These are phyloP conservation scores for Thraustotheca clavata DNA, from an alignment of 352 stramenopile species.

Conservation along the genomic window DNA sequence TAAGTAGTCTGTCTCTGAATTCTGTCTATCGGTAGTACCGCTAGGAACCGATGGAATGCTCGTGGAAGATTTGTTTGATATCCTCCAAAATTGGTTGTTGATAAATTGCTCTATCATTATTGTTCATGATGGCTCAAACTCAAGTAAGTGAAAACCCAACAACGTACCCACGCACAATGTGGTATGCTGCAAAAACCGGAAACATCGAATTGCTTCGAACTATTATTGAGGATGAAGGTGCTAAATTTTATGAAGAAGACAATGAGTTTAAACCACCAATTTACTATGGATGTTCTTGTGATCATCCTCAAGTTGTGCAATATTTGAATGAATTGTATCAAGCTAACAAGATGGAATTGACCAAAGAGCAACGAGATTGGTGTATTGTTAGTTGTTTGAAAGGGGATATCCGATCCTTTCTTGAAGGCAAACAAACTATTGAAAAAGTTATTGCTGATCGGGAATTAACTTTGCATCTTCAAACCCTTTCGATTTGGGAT, in stretches of 20 bases:
- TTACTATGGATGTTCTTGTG: slow-evolving; percentile 5
- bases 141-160: no score
- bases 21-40: no score
- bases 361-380: background rate
- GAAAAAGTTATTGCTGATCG: slow-evolving; percentile 2
- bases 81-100: no score
- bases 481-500: background rate
- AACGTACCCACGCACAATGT: background rate
- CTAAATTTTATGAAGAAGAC: background rate
- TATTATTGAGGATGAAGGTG: background rate
- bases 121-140: no score
- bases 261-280: background rate
- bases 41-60: no score
- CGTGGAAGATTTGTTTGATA: no score
- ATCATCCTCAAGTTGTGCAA: background rate
- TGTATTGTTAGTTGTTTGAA: slow-evolving; percentile 6
- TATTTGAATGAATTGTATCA: background rate
- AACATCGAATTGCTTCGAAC: background rate
- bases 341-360: background rate
- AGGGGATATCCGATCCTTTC: background rate
- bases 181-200: slow-evolving; percentile 8
- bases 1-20: no score
- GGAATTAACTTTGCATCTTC: background rate
- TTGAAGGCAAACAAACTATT: background rate
- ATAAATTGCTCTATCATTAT: no score